Conservation (phyloP, 345 rosid genomes). For the Arabidopsis arenosa region DNA sequence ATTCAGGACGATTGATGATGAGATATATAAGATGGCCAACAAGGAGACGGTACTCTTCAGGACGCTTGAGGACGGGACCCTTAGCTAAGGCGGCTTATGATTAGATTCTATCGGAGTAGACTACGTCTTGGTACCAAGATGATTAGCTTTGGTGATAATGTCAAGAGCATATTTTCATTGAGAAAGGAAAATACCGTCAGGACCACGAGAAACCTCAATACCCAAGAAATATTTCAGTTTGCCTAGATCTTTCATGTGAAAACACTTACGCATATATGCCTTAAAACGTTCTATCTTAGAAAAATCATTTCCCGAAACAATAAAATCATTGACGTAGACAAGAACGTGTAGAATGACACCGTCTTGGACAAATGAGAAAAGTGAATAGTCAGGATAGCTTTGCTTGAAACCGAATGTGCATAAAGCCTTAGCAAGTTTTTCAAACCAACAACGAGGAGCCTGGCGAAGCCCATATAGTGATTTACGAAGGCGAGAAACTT, state of each 20-base stretch:
- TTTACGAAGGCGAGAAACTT: too few relatives aligned
- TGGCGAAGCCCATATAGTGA: too few relatives aligned
- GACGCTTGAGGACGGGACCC: rapidly evolving
- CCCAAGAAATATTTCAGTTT: background rate
- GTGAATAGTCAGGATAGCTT: background rate
- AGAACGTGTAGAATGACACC: background rate
- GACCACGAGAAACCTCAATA: background rate
- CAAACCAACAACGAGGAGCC: background rate
- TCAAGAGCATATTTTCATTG: background rate
- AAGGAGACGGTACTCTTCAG: background rate
- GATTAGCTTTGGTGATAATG: background rate
- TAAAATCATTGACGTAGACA: background rate
- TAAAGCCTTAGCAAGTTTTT: background rate
- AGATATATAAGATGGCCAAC: background rate
- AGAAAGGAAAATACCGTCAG: background rate
- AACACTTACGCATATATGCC: background rate
- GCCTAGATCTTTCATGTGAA: background rate
- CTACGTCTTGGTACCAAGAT: background rate
- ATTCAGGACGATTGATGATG: background rate
- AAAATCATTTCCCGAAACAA: background rate
- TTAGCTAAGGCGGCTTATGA: background rate
- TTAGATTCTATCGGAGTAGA: background rate
- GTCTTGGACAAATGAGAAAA: background rate
- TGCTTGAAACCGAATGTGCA: background rate
- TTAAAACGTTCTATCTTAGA: background rate